Base-by-base conservation (phyloP, 208 protist genomes). In the Jaenimonas drosophilae region DNA sequence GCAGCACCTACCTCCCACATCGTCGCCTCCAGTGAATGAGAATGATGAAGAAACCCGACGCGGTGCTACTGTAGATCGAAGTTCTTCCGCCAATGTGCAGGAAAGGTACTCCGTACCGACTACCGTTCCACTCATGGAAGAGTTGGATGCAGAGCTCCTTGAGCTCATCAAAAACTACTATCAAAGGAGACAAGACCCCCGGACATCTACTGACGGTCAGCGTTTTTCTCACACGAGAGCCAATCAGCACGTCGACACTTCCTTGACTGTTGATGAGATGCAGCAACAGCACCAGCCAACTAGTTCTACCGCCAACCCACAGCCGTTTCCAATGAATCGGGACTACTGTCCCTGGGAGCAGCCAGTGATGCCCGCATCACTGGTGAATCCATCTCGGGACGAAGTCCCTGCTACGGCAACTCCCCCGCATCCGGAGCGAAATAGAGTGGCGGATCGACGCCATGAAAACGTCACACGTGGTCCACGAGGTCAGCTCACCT, bases 121-220 rank as follows among this genome's bases (percentile, higher is more conserved):
- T 24, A 23, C 34, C 27, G 50, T 61, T 5, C 31, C 30, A 20
- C 39, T 72, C 14, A 66, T 78, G 53, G 29, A 55, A 6, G 60
- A 75, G 26, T 36, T 76, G 12, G 74, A 83, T 39, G 50, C 37
- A 0, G 60, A 82, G 14, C 53, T 77, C 14, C 38, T 81, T 17
- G 45, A 69, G 20, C 41, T 81, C 3, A 70, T 81, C 21, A 63
- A 52, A 12, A 54, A 31, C 11, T 81, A 81, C 52, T 81, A 81
- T 21, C 17, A 57, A 31, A 45, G 53, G 7, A 70, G 62, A 27
- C 30, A 57, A 16, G 20, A 14, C 16, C 41, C 14, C 2, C 3
- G 33, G 6, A 4, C 19, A 14, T 31, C 28, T 16, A 7, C 6
- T 4, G 26, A 3, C 28, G 27, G 17, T 30, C 23, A 7, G 6